Base-by-base conservation (phyloP, 306 rosid genomes). In the Gastrolobium bilobum region DNA sequence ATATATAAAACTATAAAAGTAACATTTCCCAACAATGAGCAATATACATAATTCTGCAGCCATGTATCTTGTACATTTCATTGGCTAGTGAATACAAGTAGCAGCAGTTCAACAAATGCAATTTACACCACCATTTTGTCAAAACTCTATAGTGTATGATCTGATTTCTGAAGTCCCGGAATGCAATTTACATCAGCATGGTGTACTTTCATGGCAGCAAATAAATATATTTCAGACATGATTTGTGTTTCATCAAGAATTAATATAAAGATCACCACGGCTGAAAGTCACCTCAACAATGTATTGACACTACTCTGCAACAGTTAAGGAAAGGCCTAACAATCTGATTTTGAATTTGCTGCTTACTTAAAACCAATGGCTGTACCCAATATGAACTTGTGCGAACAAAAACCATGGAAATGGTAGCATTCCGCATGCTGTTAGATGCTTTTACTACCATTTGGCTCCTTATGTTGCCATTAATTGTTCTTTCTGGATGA, bases 291-390 rank as follows among this genome's bases (percentile, higher is more conserved):
- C 68, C 78, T 87, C 84, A 64, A 82, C 82, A 89, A 63, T 56
- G 82, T 75, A 91, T 86, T 42, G 87, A 78, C 84, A 90, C 84
- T 83, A 80, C 60, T 80, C 78, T 82, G 70, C 93, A 84, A 73
- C 88, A 64, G 48, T 84, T 80, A 80, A 80, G 82, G 72, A 52
- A 77, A 48, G 88, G 90, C 84, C 86, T 78, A 59, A 86, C 82
- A 71, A 86, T 46, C 80, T 71, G 86, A 76, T 82, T 80, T 37
- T 68, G 89, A 75, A 75, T 71, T 61, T 82, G 91, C 85, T 53
- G 87, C 77, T 86, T 76, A 75, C 87, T 87, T 35, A 82, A 47
- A 44, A 80, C 84, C 84, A 79, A 4, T 35, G 96, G 83, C 44
- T 83, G 86, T 62, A 81, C 81, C 52, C 86, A 70, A 26, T 87